phyloP scores from a whole-genome alignment of 139 green algal species.

The Haematococcus lacustris region DNA sequence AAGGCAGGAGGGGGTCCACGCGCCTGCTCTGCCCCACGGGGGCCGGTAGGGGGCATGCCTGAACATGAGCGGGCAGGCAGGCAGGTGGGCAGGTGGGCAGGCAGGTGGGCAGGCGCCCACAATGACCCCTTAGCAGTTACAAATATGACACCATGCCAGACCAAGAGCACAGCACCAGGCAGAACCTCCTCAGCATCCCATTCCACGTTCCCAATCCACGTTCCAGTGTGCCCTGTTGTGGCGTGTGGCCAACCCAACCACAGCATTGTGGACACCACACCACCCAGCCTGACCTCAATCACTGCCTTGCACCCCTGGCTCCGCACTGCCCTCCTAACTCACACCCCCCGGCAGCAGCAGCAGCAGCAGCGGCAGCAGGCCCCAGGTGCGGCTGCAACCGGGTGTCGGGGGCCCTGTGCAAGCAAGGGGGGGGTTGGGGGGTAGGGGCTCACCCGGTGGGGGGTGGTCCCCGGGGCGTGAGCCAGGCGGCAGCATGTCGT shows the following conservation, averaged over 20 bases:
- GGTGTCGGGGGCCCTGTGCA: not conserved
- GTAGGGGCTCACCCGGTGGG: not conserved
- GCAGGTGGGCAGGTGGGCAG: not conserved
- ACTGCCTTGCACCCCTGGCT: not conserved
- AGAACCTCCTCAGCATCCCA: too few species aligned
- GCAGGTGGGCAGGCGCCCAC: not conserved
- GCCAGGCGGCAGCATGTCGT: conserved; percentile 6
- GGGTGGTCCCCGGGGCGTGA: not conserved
- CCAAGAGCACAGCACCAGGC: not conserved
- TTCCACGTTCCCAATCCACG: not conserved
- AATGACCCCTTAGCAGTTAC: not conserved
- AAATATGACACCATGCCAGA: not conserved
- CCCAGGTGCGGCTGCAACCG: too few species aligned
- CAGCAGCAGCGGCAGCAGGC: too few species aligned
- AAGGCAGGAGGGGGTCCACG: too few species aligned
- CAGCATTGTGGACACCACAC: not conserved
- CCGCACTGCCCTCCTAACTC: not conserved
- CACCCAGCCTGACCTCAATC: not conserved
- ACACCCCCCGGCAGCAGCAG: too few species aligned
- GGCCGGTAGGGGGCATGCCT: too few species aligned
- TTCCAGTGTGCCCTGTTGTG: not conserved
- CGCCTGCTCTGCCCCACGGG: too few species aligned
- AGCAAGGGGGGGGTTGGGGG: not conserved
- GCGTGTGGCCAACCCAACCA: not conserved
- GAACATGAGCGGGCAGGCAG: too few species aligned